phyloP scores from a whole-genome alignment of 768 basidiomycete species.

The Boletellus emodensis region DNA sequence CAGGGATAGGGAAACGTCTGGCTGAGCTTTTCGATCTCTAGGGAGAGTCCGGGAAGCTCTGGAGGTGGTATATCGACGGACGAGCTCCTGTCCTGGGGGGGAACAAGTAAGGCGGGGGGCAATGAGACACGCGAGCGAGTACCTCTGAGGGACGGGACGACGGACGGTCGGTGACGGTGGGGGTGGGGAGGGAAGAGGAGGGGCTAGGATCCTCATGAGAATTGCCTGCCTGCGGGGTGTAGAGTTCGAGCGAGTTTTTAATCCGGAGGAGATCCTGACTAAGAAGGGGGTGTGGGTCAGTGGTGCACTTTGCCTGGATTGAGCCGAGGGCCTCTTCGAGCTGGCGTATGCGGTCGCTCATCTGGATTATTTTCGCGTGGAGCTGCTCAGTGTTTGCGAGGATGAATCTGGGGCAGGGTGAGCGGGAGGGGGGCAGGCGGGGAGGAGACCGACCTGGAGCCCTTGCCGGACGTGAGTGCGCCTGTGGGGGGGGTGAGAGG shows the following conservation, averaged over 20 bases:
- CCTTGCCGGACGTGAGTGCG: constrained; percentile 57
- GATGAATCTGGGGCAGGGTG: constrained; percentile 46
- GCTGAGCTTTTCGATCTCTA: constrained; percentile 47
- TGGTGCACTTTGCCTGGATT: constrained; percentile 39
- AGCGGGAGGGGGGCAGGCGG: not conserved
- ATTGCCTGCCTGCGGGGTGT: constrained; percentile 32
- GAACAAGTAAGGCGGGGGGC: not conserved
- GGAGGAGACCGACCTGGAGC: constrained; percentile 47
- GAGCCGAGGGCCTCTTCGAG: constrained; percentile 56
- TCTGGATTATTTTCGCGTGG: constrained; percentile 57
- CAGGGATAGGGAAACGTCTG: constrained; percentile 69
- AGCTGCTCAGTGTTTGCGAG: constrained; percentile 65
- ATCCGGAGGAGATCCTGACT: constrained; percentile 55
- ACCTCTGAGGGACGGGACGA: constrained; percentile 25
- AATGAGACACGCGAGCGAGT: not conserved
- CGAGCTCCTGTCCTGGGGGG: constrained; percentile 22
- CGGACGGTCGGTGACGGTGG: constrained; percentile 8
- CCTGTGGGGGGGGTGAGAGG: constrained; percentile 32
- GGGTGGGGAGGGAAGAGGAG: constrained; percentile 12
- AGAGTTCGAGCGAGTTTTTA: constrained; percentile 66
- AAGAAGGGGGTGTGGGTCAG: constrained; percentile 52
- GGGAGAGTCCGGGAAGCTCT: constrained; percentile 19
- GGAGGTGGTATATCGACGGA: constrained; percentile 14
- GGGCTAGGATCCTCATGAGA: constrained; percentile 3
- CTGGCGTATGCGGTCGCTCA: constrained; percentile 60